A percentile compares a stretch with the other conserved stretches of the same genome.
Evolutionary conservation across 371 early-diverging fungal genomes (phyloP).

Genomic region (Rhizomucor miehei): DNA sequence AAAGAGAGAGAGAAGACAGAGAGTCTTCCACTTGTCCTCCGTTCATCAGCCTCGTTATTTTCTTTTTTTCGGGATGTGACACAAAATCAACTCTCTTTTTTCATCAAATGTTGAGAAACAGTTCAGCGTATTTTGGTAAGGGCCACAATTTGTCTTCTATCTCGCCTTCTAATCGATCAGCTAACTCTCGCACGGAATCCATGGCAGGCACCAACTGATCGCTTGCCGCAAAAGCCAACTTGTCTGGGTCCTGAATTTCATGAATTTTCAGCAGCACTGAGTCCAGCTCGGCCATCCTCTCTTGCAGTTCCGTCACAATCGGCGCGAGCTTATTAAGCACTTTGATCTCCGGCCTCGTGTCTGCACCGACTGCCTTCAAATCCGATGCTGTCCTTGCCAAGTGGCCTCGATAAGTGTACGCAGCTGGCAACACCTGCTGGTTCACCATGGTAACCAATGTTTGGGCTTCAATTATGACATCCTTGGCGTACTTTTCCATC

Average conservation of each 20-base stretch:
- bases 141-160: conserved; percentile 93
- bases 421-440: conserved; percentile 87
- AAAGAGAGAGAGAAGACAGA: too few species aligned
- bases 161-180: conserved; percentile 77
- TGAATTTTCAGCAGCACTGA: conserved; percentile 56
- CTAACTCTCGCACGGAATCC: conserved; percentile 64
- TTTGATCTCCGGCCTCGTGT: conserved; percentile 65
- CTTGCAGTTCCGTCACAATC: conserved; percentile 57
- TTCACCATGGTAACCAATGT: conserved; percentile 80
- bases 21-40: too few species aligned
- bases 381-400: conserved; percentile 74
- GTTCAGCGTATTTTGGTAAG: conserved; percentile 94
- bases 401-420: conserved; percentile 83
- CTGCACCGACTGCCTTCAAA: conserved; percentile 61
- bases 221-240: conserved; percentile 62
- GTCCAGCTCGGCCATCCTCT: conserved; percentile 51
- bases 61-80: too few species aligned
- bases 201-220: conserved; percentile 67
- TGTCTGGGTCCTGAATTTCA: conserved; percentile 54
- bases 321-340: conserved; percentile 68
- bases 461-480: conserved; percentile 90
- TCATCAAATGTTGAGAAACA: conserved; percentile 72
- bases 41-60: too few species aligned
- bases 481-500: conserved; percentile 94
- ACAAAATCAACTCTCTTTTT: too few species aligned